These are phyloP conservation scores for Aegle marmelos DNA, from an alignment of 345 rosid genomes.

Conservation along the genomic window DNA sequence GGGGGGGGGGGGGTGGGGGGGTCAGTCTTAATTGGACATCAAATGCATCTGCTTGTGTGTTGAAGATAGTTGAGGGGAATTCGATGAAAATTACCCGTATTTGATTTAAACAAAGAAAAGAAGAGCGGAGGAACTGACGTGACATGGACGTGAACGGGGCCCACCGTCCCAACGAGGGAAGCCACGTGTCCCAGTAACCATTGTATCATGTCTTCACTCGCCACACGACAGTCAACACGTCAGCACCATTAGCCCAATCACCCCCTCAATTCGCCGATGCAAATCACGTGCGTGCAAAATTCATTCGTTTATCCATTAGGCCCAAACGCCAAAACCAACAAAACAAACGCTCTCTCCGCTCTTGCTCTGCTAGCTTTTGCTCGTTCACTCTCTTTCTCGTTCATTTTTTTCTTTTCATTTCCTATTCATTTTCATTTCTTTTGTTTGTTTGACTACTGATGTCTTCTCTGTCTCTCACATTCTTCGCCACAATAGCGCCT, in stretches of 20 bases:
- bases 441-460: constrained; percentile 18
- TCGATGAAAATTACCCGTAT: too few species aligned
- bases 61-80: too few species aligned
- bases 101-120: too few species aligned
- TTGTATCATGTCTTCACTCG: background rate
- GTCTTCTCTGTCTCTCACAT: constrained; percentile 40
- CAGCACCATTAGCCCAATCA: background rate
- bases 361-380: too few species aligned
- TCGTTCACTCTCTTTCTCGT: background rate
- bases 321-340: background rate
- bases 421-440: too few species aligned
- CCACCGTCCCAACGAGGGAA: background rate
- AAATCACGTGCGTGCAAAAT: constrained; percentile 11
- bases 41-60: too few species aligned
- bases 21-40: too few species aligned
- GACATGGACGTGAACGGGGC: background rate
- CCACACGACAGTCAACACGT: background rate
- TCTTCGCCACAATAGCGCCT: constrained; percentile 37
- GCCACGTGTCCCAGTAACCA: constrained; percentile 16
- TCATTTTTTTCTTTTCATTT: constrained; percentile 14
- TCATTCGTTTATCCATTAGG: background rate
- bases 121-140: background rate
- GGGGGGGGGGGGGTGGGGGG: too few species aligned
- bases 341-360: background rate
- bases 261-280: background rate